phyloP scores from a whole-genome alignment of 2,329 filamentous ascomycete genomes.

The Alternaria sp. region DNA sequence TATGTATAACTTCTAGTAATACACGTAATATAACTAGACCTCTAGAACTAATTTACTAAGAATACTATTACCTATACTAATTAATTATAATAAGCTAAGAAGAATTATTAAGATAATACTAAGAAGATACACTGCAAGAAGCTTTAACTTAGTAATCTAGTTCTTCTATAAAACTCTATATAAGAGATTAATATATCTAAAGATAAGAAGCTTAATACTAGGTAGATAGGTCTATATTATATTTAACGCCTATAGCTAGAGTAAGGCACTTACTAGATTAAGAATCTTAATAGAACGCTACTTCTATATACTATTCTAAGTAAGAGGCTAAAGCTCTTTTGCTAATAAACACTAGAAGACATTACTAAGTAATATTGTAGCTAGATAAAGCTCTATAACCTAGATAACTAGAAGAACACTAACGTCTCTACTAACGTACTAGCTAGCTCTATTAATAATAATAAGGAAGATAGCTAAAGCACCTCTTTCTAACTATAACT shows the following conservation, averaged over 20 bases:
- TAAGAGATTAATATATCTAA: too few species aligned
- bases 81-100: too few species aligned
- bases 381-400: neutral
- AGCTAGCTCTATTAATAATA: neutral
- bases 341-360: neutral
- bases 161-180: too few species aligned
- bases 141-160: too few species aligned
- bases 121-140: too few species aligned
- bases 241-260: neutral
- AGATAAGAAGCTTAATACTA: too few species aligned
- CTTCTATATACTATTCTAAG: neutral
- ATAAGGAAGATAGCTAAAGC: neutral
- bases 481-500: neutral
- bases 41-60: too few species aligned
- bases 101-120: too few species aligned
- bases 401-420: neutral
- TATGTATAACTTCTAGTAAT: neutral
- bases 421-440: accelerated
- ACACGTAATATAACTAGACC: too few species aligned
- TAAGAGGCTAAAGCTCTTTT: neutral
- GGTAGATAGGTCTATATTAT: too few species aligned
- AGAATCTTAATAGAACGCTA: neutral
- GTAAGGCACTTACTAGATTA: accelerated
- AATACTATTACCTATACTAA: too few species aligned
- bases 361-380: neutral